Percentiles rank a stretch among this genome's conserved stretches.
Evolutionary conservation across 306 rosid genomes (phyloP).

Genomic region (Rosa chinensis): DNA sequence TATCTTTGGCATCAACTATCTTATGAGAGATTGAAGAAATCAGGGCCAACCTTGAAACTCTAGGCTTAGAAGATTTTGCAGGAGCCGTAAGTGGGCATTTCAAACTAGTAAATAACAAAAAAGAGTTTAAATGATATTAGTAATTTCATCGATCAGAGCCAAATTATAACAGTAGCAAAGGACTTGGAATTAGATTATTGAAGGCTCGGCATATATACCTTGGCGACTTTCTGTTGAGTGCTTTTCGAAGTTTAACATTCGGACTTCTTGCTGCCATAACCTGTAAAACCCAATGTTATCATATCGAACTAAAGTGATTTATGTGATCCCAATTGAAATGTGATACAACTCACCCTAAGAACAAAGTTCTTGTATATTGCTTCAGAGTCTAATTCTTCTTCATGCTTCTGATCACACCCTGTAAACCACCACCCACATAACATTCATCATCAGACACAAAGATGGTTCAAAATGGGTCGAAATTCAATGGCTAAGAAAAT

Average conservation of each 20-base stretch:
- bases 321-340: slow-evolving; percentile 17
- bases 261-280: slow-evolving; percentile 99
- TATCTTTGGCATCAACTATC: slow-evolving; percentile 35
- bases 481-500: neutral
- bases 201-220: slow-evolving; percentile 38
- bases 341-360: slow-evolving; percentile 64
- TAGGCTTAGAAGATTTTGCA: slow-evolving; percentile 62
- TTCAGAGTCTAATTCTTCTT: slow-evolving; percentile 75
- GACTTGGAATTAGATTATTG: neutral
- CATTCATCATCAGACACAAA: neutral
- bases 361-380: slow-evolving; percentile 68
- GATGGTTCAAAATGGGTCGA: neutral
- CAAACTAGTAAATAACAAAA: slow-evolving; percentile 42
- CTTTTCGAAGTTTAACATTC: slow-evolving; percentile 62
- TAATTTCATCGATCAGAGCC: neutral
- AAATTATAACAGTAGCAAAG: neutral
- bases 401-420: slow-evolving; percentile 96
- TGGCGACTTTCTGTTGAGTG: slow-evolving; percentile 39
- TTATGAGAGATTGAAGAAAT: slow-evolving; percentile 66
- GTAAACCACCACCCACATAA: neutral
- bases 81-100: slow-evolving; percentile 89
- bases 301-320: slow-evolving; percentile 14
- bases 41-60: slow-evolving; percentile 67
- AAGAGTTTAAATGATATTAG: neutral
- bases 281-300: slow-evolving; percentile 37